Conservation (phyloP, 1,284 basidiomycete genomes). For the Marasmius sp. region DNA sequence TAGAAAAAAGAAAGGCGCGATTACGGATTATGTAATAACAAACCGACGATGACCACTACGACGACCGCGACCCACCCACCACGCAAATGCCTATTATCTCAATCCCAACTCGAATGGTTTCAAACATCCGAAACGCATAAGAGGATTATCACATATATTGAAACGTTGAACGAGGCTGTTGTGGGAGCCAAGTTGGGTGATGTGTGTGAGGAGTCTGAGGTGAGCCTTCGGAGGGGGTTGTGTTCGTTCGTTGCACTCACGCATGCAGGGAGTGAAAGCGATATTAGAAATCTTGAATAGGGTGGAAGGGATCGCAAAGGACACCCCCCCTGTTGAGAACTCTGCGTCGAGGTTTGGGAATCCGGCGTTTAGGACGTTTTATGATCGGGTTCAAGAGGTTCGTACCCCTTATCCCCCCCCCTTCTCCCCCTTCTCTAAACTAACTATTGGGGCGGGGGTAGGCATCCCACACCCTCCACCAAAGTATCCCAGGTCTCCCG, state of each 20-base stretch:
- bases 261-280: constrained; percentile 68
- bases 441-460: too few relatives aligned
- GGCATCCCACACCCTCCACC: constrained; percentile 55
- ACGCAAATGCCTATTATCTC: constrained; percentile 79
- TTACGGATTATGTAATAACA: neutral
- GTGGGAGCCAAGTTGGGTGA: constrained; percentile 79
- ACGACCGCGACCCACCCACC: too few relatives aligned
- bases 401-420: too few relatives aligned
- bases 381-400: constrained; percentile 79
- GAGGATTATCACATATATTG: constrained; percentile 74
- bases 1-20: neutral
- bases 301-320: constrained; percentile 67
- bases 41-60: neutral
- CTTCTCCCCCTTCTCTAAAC: too few relatives aligned
- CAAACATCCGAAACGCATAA: constrained; percentile 73
- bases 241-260: too few relatives aligned
- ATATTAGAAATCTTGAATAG: constrained; percentile 65
- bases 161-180: constrained; percentile 75
- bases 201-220: constrained; percentile 58
- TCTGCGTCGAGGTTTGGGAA: constrained; percentile 94
- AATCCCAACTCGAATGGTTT: constrained; percentile 82
- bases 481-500: constrained; percentile 57
- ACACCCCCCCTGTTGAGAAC: constrained; percentile 88
- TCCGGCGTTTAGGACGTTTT: constrained; percentile 92
- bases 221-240: too few relatives aligned